A percentile compares a stretch with the other conserved stretches of the same genome.
phyloP scores from a whole-genome alignment of 148 eudicot species.

The Rhododendron ovatum region DNA sequence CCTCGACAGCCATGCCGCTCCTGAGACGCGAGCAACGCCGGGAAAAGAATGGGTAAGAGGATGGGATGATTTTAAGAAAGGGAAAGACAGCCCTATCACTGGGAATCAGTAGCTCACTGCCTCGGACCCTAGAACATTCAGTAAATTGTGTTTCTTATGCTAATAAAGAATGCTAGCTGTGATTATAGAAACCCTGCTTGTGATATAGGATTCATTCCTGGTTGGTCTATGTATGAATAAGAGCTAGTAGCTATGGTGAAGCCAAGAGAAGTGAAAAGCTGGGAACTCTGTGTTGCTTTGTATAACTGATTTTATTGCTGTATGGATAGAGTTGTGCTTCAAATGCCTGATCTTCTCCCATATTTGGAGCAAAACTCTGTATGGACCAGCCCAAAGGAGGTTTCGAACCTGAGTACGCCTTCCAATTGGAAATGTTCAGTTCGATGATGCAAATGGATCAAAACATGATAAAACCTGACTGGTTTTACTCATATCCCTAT shows the following conservation, averaged over 20 bases:
- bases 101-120: constrained; percentile 72
- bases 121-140: background rate
- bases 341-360: no score
- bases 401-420: no score
- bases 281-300: background rate
- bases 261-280: background rate
- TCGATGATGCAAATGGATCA: no score
- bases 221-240: background rate
- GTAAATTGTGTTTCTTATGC: background rate
- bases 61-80: constrained; percentile 92
- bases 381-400: no score
- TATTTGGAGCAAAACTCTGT: background rate
- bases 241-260: background rate
- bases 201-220: background rate
- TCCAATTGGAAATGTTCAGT: no score
- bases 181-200: background rate
- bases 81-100: constrained; percentile 54
- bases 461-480: no score
- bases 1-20: constrained; percentile 63
- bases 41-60: constrained; percentile 97
- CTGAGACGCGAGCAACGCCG: constrained; percentile 76
- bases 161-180: background rate
- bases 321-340: no score
- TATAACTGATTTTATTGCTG: background rate
- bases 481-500: no score